phyloP scores from a whole-genome alignment of 2,329 filamentous ascomycete species.

The Bertia moriformis region DNA sequence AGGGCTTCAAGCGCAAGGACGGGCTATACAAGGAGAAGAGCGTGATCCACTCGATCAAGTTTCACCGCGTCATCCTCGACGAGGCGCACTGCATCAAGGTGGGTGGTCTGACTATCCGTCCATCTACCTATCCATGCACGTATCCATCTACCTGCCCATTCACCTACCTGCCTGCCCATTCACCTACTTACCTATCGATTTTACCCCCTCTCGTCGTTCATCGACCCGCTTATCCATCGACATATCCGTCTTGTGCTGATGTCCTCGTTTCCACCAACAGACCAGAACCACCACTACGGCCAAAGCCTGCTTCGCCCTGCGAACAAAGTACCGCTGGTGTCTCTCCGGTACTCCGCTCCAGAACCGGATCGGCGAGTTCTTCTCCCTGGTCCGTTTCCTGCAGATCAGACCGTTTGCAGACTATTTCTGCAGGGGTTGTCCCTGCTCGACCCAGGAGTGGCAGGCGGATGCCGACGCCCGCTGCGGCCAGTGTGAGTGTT shows the following conservation, averaged over 20 bases:
- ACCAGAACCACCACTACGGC: conserved; percentile 77
- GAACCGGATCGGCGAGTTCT: conserved; percentile 86
- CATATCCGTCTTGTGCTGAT: too few relatives aligned
- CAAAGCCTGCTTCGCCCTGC: conserved; percentile 82
- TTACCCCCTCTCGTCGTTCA: too few relatives aligned
- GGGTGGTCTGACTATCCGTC: too few relatives aligned
- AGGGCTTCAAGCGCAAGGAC: conserved; percentile 50
- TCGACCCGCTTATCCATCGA: too few relatives aligned
- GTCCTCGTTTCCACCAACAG: conserved; percentile 3
- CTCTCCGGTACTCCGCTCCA: conserved; percentile 93
- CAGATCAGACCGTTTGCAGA: conserved; percentile 96
- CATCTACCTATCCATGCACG: not conserved
- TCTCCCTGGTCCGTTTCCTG: conserved; percentile 81
- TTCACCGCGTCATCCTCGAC: conserved; percentile 88
- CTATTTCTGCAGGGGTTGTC: conserved; percentile 81
- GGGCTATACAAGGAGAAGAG: too few relatives aligned
- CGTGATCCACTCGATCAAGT: conserved; percentile 84
- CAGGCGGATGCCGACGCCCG: conserved; percentile 54
- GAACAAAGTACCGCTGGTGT: conserved; percentile 76
- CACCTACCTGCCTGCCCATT: too few relatives aligned
- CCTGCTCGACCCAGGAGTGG: conserved; percentile 76
- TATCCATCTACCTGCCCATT: not conserved
- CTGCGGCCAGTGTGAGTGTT: conserved; percentile 55
- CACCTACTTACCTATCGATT: too few relatives aligned
- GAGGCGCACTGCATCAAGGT: conserved; percentile 93